Base-by-base conservation (phyloP, 2,329 filamentous ascomycete species). In the Lachnellula arida region DNA sequence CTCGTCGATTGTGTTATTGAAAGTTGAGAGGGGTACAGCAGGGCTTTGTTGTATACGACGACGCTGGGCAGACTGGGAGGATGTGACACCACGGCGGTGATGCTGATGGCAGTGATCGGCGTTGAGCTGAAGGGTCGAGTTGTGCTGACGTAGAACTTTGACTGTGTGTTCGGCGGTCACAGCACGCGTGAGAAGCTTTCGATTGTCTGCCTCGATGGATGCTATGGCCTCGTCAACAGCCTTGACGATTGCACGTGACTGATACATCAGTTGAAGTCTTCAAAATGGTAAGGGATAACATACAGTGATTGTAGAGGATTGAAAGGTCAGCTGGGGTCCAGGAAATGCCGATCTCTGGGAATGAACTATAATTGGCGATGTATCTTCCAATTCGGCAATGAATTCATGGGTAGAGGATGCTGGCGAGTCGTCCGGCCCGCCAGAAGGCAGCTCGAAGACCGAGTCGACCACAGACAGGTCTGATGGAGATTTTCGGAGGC, bases 341-440 rank as follows among this genome's bases (percentile, higher is more conserved):
- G 61, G 51, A n/a, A 57, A 46, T 3, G 50, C 46, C 9, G 57
- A 57, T 49, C 53, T 51, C 22, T 52, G 52, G 19, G 56, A 51
- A 25, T 49, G 54, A 28, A 56, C 28, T 12, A 52, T 44, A 15
- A 58, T 52, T 34, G 49, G 53, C 17, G 65, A 65, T 9, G 62
- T 68, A 39, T 67, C 65, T 51, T 68, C 65, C 4, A 68, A 42
- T 42, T 68, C 65, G 3, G 62, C 63, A 35, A 63, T 49, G 28
- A 59, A 60, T 5, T 61, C 61, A 14, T 62, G 60, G 34, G 43
- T 44, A 11, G 57, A 55, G 3, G 57, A 57, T 23, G 49, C 51
- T 23, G 57, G 57, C 35, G 57, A 51, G 19, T 51, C 49, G 14
- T 50, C 49, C 2, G 53, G 40, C 3, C 17, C n/a, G 42, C 46